phyloP scores from a whole-genome alignment of 768 basidiomycete species.

The Panellus pusillus region DNA sequence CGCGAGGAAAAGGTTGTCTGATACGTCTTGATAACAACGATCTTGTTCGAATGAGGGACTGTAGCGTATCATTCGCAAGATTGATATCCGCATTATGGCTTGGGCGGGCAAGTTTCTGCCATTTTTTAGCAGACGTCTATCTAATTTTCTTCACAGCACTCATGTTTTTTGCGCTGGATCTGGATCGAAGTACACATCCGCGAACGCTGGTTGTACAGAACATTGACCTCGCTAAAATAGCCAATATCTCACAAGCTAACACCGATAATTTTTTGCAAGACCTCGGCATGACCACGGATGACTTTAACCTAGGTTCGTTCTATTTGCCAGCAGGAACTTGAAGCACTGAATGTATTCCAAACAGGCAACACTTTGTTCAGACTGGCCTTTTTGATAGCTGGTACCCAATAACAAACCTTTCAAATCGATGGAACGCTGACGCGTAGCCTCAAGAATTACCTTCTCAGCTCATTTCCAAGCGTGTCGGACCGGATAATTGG shows the following conservation, averaged over 20 bases:
- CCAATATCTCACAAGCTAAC: conserved; percentile 65
- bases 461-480: conserved; percentile 67
- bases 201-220: too few species aligned
- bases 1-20: conserved; percentile 56
- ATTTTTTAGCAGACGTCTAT: neutral
- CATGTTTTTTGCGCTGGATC: conserved; percentile 64
- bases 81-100: conserved; percentile 59
- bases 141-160: conserved; percentile 20
- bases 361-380: conserved; percentile 54
- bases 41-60: conserved; percentile 1
- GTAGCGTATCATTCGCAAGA: conserved; percentile 55
- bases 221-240: too few species aligned
- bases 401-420: conserved; percentile 20
- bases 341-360: neutral
- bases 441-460: conserved; percentile 47
- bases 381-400: conserved; percentile 45
- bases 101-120: conserved; percentile 44
- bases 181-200: conserved; percentile 42
- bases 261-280: conserved; percentile 69
- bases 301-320: conserved; percentile 50
- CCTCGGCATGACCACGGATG: conserved; percentile 58
- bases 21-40: neutral
- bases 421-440: neutral
- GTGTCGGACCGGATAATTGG: conserved; percentile 68
- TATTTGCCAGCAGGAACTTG: neutral